A percentile compares a stretch with the other conserved stretches of the same genome.
These are phyloP conservation scores for Fusarium secorum DNA, from an alignment of 2,329 filamentous ascomycete genomes.

Conservation along the genomic window DNA sequence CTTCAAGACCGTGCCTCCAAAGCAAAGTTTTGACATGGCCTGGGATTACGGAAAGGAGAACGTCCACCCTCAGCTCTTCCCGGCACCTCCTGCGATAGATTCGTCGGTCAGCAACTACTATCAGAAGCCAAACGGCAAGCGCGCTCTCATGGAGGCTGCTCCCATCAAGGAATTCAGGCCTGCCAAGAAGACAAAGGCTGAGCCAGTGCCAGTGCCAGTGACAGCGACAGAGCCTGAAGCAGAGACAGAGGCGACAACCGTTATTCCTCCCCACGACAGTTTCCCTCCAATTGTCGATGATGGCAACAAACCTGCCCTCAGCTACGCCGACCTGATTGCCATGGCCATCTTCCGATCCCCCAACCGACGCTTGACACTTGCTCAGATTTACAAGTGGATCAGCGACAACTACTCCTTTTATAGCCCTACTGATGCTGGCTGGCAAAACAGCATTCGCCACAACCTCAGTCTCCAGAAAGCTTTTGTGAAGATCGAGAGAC, in stretches of 20 bases:
- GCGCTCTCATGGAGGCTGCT: conserved; percentile 75
- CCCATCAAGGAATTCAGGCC: conserved; percentile 73
- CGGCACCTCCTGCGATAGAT: conserved; percentile 56
- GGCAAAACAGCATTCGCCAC: conserved; percentile 99
- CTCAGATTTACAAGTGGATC: conserved; percentile 99
- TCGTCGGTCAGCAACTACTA: conserved; percentile 62
- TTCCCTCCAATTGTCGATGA: conserved; percentile 86
- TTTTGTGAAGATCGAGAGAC: conserved; percentile 93
- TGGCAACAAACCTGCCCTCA: conserved; percentile 87
- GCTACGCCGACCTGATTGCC: conserved; percentile 93
- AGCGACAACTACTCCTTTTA: conserved; percentile 95
- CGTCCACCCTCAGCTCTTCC: conserved; percentile 59
- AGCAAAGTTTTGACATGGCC: conserved; percentile 55
- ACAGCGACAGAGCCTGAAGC: neutral
- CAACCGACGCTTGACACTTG: conserved; percentile 82
- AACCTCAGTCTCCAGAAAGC: conserved; percentile 97
- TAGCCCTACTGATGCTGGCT: conserved; percentile 82
- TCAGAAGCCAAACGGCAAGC: conserved; percentile 63
- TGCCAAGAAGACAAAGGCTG: conserved; percentile 72
- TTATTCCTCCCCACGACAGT: conserved; percentile 74
- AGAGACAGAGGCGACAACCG: neutral
- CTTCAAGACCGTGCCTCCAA: conserved; percentile 65
- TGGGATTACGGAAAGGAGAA: conserved; percentile 64
- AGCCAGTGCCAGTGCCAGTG: conserved; percentile 46
- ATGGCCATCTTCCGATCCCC: conserved; percentile 94